phyloP scores from a whole-genome alignment of 768 basidiomycete genomes.

The Serpula lacrymans region DNA sequence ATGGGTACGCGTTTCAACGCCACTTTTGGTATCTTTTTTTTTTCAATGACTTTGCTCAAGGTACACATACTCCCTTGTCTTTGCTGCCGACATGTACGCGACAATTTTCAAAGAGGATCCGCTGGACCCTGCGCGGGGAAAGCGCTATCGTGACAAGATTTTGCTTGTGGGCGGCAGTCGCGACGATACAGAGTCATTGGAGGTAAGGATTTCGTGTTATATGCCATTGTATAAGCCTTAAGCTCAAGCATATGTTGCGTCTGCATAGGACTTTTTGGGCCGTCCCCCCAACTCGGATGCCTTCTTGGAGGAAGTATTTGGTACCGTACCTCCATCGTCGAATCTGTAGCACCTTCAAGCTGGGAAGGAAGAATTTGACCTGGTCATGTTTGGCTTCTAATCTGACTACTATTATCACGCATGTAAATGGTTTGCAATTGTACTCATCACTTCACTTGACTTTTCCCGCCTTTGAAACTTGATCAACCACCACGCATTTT shows the following conservation, averaged over 20 bases:
- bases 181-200: conserved; percentile 77
- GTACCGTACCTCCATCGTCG: conserved; percentile 32
- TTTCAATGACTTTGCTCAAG: conserved; percentile 19
- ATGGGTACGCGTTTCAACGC: conserved; percentile 22
- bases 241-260: not conserved
- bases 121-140: conserved; percentile 63
- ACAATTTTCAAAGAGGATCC: conserved; percentile 83
- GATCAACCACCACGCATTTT: too few species aligned
- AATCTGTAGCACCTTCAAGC: too few species aligned
- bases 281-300: conserved; percentile 72
- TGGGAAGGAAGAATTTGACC: too few species aligned
- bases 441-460: too few species aligned
- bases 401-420: too few species aligned
- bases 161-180: conserved; percentile 71
- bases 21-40: not conserved
- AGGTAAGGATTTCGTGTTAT: conserved; percentile 37
- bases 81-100: conserved; percentile 57
- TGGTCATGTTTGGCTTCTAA: too few species aligned
- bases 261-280: conserved; percentile 68
- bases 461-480: too few species aligned
- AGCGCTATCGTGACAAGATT: conserved; percentile 72
- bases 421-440: too few species aligned
- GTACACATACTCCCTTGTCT: conserved; percentile 72
- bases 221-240: not conserved
- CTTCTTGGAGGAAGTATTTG: conserved; percentile 66